A percentile compares a stretch with the other conserved stretches of the same genome.
Conservation (phyloP, 257 asterid genomes). For the Eustoma russellianum region DNA sequence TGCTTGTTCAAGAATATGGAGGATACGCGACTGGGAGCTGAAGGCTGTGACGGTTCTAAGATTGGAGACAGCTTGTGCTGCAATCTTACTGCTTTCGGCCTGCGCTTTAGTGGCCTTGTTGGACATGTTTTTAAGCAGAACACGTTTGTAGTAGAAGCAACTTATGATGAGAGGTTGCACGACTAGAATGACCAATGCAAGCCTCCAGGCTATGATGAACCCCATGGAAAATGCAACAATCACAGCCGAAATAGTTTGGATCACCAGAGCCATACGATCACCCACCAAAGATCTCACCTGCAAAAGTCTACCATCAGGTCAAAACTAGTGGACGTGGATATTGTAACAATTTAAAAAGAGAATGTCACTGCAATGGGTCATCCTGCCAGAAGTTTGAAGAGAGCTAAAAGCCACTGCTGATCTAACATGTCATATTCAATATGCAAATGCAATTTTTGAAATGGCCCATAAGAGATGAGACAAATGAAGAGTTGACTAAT, state of each 20-base stretch:
- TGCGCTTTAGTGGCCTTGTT: slow-evolving; percentile 64
- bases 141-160: slow-evolving; percentile 56
- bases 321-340: no score
- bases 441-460: no score
- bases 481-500: no score
- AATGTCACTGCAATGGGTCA: no score
- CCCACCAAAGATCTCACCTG: slow-evolving; percentile 93
- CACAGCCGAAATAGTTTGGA: slow-evolving; percentile 73
- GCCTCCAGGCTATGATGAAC: slow-evolving; percentile 66
- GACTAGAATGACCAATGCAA: slow-evolving; percentile 81
- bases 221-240: slow-evolving; percentile 79
- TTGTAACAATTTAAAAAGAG: no score
- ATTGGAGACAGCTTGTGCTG: slow-evolving; percentile 90
- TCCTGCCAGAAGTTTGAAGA: no score
- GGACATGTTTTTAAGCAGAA: slow-evolving; percentile 71
- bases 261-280: slow-evolving; percentile 66
- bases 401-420: no score
- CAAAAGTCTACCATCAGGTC: background rate
- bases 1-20: slow-evolving; percentile 60
- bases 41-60: slow-evolving; percentile 74
- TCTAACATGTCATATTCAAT: background rate
- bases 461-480: background rate
- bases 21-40: slow-evolving; percentile 67
- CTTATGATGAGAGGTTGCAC: slow-evolving; percentile 68
- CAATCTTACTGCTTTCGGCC: slow-evolving; percentile 75